phyloP scores from a whole-genome alignment of 2,329 filamentous ascomycete species.

The Lachnellula cervina region DNA sequence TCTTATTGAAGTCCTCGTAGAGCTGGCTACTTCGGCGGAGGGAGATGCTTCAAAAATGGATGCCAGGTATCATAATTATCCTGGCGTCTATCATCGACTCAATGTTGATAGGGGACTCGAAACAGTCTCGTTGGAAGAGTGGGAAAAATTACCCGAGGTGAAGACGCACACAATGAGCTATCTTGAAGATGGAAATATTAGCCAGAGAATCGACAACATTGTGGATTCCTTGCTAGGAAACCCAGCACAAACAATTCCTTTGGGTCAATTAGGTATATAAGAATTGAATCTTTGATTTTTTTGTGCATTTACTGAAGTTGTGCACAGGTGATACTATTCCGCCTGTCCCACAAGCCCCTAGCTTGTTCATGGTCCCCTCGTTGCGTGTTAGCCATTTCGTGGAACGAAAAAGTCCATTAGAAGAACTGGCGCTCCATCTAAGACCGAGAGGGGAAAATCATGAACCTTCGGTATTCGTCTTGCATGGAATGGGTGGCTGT shows the following conservation, averaged over 20 bases:
- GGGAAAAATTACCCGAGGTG: constrained; percentile 19
- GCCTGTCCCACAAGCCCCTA: neutral
- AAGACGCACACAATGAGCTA: constrained; percentile 15
- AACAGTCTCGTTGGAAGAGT: constrained; percentile 17
- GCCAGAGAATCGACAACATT: neutral
- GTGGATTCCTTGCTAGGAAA: neutral
- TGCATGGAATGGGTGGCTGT: constrained; percentile 18
- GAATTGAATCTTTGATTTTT: neutral
- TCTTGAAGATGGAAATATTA: neutral
- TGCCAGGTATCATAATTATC: constrained; percentile 7
- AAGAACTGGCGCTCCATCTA: neutral
- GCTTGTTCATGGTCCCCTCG: constrained; percentile 4
- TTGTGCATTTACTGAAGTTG: neutral
- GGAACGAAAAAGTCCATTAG: neutral
- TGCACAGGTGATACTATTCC: constrained; percentile 7
- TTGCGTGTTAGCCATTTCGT: constrained; percentile 8
- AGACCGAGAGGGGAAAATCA: neutral
- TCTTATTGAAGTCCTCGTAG: constrained; percentile 6
- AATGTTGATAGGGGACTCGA: constrained; percentile 18
- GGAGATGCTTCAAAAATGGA: constrained; percentile 1
- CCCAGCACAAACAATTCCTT: too few species aligned
- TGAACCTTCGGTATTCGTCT: constrained; percentile 8
- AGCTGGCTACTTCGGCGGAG: constrained; percentile 9
- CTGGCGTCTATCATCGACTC: constrained; percentile 21
- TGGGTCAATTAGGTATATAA: constrained; percentile 1